Base-by-base conservation (phyloP, 108 stramenopile genomes). In the Nannochloropsis salina region DNA sequence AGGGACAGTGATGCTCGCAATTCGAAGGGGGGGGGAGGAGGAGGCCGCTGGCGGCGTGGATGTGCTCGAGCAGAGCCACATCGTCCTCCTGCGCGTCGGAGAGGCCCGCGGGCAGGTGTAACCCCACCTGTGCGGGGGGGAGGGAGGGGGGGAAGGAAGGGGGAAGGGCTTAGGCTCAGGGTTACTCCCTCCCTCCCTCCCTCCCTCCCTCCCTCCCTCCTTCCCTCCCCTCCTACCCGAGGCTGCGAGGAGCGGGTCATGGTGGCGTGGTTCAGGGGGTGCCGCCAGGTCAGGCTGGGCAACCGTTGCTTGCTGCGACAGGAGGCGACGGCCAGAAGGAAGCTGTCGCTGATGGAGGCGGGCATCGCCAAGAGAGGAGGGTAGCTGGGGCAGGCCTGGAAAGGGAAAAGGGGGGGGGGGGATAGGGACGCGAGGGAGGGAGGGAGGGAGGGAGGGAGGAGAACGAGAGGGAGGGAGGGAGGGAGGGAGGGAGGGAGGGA, bases 231-330 rank as follows among this genome's bases (percentile, higher is more conserved):
- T 5, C 98, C 98, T n/a, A 97, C 96, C 88, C 95, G 96, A 2
- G 99, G 99, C 87, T 99, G 99, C 42, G 95, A 91, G 45, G 92
- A 93, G 81, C 99, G 87, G 96, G 97, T 98, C 43, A 99, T 93
- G 51, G 93, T 92, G 8, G 94, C 95, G 11, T 79, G 94, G 44
- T 89, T 86, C 2, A 45, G 42, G 44, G 91, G 88, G 84, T 86
- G 90, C 9, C 93, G 93, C 96, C 96, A 98, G 42, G 95, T 93
- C 88, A 98, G 86, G 31, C 92, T 92, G 1, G 96, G 96, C 81
- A 97, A 80, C 20, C 98, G 94, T 74, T 94, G 93, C 87, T 94
- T 96, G 43, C 90, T 91, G 42, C 98, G 94, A 87, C 96, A 97
- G 22, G 92, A 89, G 3, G 86, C 86, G 10, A 91, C 88, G n/a